Evolutionary conservation across 139 green algal species (phyloP).

Genomic region (Gonium pectorale): DNA sequence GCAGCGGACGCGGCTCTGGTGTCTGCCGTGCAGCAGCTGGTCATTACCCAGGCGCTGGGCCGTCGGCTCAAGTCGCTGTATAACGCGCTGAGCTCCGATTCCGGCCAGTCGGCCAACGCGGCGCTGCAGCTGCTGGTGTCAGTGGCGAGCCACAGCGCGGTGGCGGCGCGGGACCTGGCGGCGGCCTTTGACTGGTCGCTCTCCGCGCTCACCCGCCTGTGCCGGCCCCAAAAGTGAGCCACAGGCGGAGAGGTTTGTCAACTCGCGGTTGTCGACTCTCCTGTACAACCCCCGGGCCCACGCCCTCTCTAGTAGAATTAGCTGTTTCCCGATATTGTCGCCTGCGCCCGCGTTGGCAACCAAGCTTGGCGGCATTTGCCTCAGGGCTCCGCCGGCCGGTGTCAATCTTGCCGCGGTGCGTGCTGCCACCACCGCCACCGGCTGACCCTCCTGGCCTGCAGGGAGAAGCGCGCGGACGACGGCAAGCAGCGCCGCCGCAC

Average conservation of each 20-base stretch:
- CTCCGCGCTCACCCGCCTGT: conserved; percentile 58
- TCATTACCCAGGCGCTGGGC: conserved; percentile 4
- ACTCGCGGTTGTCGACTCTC: no score
- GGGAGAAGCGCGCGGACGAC: background rate
- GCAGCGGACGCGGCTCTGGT: background rate
- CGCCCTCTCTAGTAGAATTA: no score
- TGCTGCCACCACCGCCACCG: background rate
- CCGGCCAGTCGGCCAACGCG: conserved; percentile 49
- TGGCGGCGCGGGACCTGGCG: conserved; percentile 50
- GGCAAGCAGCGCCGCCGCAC: conserved; percentile 2
- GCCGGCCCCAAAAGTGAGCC: conserved; percentile 43
- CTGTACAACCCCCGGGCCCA: no score
- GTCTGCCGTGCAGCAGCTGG: background rate
- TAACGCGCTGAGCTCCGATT: conserved; percentile 26
- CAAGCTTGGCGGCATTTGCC: no score
- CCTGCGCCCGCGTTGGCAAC: no score
- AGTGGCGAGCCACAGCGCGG: conserved; percentile 37
- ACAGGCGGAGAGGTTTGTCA: no score
- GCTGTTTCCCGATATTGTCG: no score
- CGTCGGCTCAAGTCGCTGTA: conserved; percentile 68
- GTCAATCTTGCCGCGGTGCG: background rate
- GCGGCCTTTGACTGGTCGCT: conserved; percentile 71
- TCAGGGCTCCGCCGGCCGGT: no score
- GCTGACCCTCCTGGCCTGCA: background rate
- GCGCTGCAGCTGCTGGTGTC: conserved; percentile 65